Percentiles rank a stretch among this genome's conserved stretches.
These are phyloP conservation scores for Astragalus membranaceus DNA, from an alignment of 306 rosid genomes.

Conservation along the genomic window DNA sequence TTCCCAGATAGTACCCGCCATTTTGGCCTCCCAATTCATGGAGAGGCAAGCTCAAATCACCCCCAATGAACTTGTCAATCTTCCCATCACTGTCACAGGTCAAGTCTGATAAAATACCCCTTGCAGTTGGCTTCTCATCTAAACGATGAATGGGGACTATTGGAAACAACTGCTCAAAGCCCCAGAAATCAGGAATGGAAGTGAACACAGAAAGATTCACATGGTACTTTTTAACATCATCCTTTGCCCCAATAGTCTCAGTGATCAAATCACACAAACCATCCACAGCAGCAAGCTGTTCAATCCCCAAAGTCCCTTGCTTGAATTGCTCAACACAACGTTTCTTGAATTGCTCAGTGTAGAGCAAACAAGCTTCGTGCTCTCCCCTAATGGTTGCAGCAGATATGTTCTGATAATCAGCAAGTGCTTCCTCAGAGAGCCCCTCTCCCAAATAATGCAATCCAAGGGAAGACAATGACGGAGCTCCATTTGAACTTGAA, in stretches of 20 bases:
- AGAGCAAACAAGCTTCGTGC: conserved; percentile 43
- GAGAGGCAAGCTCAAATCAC: conserved; percentile 71
- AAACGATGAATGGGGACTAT: conserved; percentile 85
- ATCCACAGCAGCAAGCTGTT: conserved; percentile 81
- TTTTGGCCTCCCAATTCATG: conserved; percentile 55
- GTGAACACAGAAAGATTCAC: conserved; percentile 84
- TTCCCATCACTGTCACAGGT: conserved; percentile 99
- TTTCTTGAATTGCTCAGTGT: conserved; percentile 59
- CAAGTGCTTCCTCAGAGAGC: conserved; percentile 54
- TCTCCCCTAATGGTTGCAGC: conserved; percentile 51
- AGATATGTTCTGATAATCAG: conserved; percentile 45
- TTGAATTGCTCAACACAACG: conserved; percentile 71
- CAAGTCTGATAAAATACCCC: conserved; percentile 71
- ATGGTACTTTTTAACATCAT: conserved; percentile 53
- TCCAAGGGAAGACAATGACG: conserved; percentile 40
- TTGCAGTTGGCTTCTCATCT: conserved; percentile 55
- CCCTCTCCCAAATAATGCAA: conserved; percentile 50
- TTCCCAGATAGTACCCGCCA: conserved; percentile 71
- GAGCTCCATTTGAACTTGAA: conserved; percentile 28
- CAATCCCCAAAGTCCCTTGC: conserved; percentile 69
- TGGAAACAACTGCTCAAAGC: conserved; percentile 72
- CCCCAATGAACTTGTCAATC: conserved; percentile 75
- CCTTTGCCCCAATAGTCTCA: conserved; percentile 59
- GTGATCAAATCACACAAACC: conserved; percentile 63
- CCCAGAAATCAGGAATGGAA: conserved; percentile 85